phyloP scores from a whole-genome alignment of 352 stramenopile species.

The Phytophthora pluvialis region DNA sequence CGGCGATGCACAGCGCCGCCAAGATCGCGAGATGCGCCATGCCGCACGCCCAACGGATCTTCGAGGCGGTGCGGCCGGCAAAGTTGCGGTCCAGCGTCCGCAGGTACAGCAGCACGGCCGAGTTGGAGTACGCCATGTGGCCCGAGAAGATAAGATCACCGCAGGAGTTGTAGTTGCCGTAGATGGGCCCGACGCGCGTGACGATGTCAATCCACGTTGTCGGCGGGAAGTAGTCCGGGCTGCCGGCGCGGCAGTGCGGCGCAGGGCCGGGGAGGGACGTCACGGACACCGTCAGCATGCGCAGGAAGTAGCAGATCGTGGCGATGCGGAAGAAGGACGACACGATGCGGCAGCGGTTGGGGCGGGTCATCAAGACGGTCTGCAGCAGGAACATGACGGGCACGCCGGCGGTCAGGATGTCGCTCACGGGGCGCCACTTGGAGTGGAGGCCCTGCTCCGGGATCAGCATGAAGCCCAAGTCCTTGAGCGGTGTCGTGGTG shows the following conservation, averaged over 20 bases:
- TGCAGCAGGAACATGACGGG: conserved; percentile 69
- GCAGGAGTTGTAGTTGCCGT: conserved; percentile 80
- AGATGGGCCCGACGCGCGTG: conserved; percentile 72
- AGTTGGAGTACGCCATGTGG: conserved; percentile 78
- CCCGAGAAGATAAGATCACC: conserved; percentile 82
- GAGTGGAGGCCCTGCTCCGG: conserved; percentile 66
- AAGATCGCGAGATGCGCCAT: conserved; percentile 59
- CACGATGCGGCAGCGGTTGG: conserved; percentile 57
- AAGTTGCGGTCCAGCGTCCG: conserved; percentile 68
- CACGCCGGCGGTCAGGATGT: conserved; percentile 66
- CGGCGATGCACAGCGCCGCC: conserved; percentile 61
- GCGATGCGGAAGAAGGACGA: conserved; percentile 72
- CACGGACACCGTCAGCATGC: conserved; percentile 67
- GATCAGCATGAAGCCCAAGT: conserved; percentile 80
- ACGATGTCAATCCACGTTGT: conserved; percentile 77
- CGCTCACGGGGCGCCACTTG: conserved; percentile 65
- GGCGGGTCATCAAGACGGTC: conserved; percentile 53
- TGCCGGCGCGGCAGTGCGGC: conserved; percentile 63
- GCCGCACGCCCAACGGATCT: conserved; percentile 59
- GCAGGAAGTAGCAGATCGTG: conserved; percentile 77
- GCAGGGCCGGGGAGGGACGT: conserved; percentile 76
- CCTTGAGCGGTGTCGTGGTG: conserved; percentile 55
- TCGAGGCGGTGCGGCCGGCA: conserved; percentile 39
- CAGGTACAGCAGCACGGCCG: conserved; percentile 71
- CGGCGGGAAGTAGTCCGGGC: conserved; percentile 63